A percentile compares a stretch with the other conserved stretches of the same genome.
These are phyloP conservation scores for Arxiozyma slooffiae DNA, from an alignment of 1,139 yeast species.

Conservation along the genomic window DNA sequence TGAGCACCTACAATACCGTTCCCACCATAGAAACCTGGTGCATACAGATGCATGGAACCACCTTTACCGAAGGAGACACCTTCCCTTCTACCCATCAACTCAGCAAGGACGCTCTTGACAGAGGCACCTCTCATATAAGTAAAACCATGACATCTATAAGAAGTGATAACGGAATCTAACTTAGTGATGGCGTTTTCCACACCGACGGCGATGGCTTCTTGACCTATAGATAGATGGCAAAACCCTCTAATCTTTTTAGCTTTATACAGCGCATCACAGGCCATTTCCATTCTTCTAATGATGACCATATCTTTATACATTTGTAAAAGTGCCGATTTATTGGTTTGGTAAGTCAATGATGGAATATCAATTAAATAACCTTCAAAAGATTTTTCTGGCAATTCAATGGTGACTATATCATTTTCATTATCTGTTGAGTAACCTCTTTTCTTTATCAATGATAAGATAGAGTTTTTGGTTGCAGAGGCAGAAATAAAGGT, in stretches of 20 bases:
- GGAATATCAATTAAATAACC: constrained; percentile 80
- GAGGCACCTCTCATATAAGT: constrained; percentile 93
- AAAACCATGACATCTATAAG: constrained; percentile 98
- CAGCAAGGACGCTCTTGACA: constrained; percentile 84
- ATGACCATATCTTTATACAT: constrained; percentile 96
- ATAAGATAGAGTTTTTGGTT: not conserved
- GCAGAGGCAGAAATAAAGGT: not conserved
- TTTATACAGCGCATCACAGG: constrained; percentile 93
- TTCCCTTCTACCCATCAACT: constrained; percentile 89
- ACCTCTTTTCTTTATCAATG: not conserved
- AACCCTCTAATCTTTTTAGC: constrained; percentile 98
- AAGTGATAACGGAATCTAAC: constrained; percentile 83
- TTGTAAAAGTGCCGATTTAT: constrained; percentile 68
- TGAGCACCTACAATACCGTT: constrained; percentile 99
- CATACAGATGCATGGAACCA: constrained; percentile 99
- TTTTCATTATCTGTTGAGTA: not conserved
- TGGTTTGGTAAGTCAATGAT: constrained; percentile 59
- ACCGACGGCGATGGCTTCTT: constrained; percentile 98
- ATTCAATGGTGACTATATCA: constrained; percentile 34
- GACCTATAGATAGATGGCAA: constrained; percentile 98
- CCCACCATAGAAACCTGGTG: constrained; percentile 94
- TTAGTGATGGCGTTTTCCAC: constrained; percentile 86
- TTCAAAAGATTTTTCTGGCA: constrained; percentile 76
- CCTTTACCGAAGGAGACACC: constrained; percentile 98
- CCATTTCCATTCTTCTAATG: constrained; percentile 97